A percentile compares a stretch with the other conserved stretches of the same genome.
Conservation (phyloP, 257 asterid species). For the Euphrasia confusa region DNA sequence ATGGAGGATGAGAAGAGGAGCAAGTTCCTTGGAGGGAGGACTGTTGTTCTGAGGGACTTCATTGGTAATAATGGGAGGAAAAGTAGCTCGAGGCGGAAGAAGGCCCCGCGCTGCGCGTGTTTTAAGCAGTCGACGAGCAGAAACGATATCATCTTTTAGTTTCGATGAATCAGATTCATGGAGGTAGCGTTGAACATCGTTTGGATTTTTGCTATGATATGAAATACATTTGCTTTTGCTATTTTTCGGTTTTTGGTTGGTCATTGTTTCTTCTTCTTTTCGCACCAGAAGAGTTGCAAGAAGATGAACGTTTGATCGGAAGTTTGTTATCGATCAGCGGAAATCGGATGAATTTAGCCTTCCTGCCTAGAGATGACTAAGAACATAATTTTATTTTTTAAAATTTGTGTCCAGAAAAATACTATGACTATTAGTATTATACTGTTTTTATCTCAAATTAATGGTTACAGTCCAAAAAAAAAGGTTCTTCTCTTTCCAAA, state of each 20-base stretch:
- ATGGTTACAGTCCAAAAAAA: too few species aligned
- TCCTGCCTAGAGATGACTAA: too few species aligned
- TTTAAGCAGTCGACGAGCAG: slow-evolving; percentile 49
- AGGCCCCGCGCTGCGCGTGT: slow-evolving; percentile 60
- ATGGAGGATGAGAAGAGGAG: slow-evolving; percentile 63
- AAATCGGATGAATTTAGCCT: too few species aligned
- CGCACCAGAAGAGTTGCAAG: too few species aligned
- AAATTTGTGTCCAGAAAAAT: too few species aligned
- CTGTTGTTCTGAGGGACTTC: slow-evolving; percentile 65
- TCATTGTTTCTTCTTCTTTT: neutral
- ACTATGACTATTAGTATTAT: too few species aligned
- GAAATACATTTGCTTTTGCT: neutral
- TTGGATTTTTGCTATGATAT: neutral
- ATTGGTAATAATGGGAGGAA: slow-evolving; percentile 51
- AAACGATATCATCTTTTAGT: slow-evolving; percentile 31
- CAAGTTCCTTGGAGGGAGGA: slow-evolving; percentile 50
- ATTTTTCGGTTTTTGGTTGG: neutral
- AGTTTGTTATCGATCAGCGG: too few species aligned
- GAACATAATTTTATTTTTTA: too few species aligned
- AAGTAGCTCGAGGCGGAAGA: slow-evolving; percentile 53
- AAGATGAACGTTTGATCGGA: too few species aligned
- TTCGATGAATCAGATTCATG: slow-evolving; percentile 27
- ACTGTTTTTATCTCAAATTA: too few species aligned
- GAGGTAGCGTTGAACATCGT: slow-evolving; percentile 8
- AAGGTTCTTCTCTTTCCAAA: too few species aligned